Evolutionary conservation across 768 basidiomycete species (phyloP).

Genomic region (Boletales sp.): DNA sequence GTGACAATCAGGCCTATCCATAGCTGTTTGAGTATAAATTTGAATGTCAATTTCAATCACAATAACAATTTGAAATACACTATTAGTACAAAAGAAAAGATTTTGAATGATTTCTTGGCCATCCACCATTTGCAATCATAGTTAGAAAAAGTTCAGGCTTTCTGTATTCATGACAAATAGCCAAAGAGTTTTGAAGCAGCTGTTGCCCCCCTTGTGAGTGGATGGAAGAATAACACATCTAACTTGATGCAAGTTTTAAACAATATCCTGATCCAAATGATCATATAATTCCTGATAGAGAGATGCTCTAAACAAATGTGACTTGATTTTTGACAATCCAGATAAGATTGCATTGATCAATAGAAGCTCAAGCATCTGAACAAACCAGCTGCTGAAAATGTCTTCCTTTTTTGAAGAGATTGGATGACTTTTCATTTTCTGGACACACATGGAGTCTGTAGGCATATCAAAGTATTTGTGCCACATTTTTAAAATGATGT

Average conservation of each 20-base stretch:
- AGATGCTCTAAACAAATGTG: too few species aligned
- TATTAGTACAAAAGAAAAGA: constrained; percentile 35
- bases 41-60: neutral
- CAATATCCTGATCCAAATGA: too few species aligned
- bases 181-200: constrained; percentile 43
- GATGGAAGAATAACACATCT: constrained; percentile 20
- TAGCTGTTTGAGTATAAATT: constrained; percentile 33
- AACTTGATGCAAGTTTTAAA: constrained; percentile 20
- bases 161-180: constrained; percentile 34
- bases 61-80: neutral
- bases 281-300: too few species aligned
- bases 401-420: constrained; percentile 33
- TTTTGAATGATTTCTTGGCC: constrained; percentile 41
- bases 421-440: constrained; percentile 6
- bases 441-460: constrained; percentile 30
- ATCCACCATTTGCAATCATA: constrained; percentile 48
- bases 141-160: constrained; percentile 49
- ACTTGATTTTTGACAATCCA: too few species aligned
- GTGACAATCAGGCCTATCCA: constrained; percentile 42
- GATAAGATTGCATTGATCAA: constrained; percentile 31
- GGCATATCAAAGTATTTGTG: constrained; percentile 26
- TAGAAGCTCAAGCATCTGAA: constrained; percentile 43
- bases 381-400: constrained; percentile 45
- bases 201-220: constrained; percentile 15
- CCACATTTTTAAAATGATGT: constrained; percentile 19